phyloP scores from a whole-genome alignment of 2,329 filamentous ascomycete genomes.

The Cucurbitaria berberidis region DNA sequence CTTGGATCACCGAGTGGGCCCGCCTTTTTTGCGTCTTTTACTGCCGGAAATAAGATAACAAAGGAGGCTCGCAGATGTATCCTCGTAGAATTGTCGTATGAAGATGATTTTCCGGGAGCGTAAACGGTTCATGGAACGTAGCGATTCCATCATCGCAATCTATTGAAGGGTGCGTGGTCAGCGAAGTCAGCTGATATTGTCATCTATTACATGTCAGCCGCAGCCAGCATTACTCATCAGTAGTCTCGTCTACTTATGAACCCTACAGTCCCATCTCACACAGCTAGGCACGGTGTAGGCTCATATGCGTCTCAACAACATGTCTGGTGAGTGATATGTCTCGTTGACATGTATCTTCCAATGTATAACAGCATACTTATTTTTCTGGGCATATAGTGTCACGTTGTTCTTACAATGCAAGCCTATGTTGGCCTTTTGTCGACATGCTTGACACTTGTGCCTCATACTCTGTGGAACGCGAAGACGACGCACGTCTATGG shows the following conservation, averaged over 20 bases:
- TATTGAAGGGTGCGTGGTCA: neutral
- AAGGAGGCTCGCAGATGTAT: neutral
- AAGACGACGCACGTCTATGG: slow-evolving; percentile 3
- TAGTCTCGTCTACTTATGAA: neutral
- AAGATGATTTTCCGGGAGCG: neutral
- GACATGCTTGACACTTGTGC: too few species aligned
- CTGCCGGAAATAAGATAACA: neutral
- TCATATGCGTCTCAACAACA: neutral
- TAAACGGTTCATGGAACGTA: neutral
- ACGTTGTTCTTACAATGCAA: too few species aligned
- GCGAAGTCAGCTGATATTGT: neutral
- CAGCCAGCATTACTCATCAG: slow-evolving; percentile 17
- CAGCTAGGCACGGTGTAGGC: neutral
- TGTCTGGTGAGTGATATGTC: neutral
- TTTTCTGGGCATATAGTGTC: too few species aligned
- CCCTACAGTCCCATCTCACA: too few species aligned
- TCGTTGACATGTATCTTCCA: too few species aligned
- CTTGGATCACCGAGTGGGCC: neutral
- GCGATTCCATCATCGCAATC: too few species aligned
- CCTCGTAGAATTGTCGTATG: too few species aligned
- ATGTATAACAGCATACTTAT: too few species aligned
- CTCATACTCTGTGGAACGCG: neutral
- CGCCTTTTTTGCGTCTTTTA: neutral
- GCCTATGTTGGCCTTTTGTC: too few species aligned
- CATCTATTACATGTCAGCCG: slow-evolving; percentile 10